Evolutionary conservation across 331 rosid genomes (phyloP).

Genomic region (Rhamnella rubrinervis): DNA sequence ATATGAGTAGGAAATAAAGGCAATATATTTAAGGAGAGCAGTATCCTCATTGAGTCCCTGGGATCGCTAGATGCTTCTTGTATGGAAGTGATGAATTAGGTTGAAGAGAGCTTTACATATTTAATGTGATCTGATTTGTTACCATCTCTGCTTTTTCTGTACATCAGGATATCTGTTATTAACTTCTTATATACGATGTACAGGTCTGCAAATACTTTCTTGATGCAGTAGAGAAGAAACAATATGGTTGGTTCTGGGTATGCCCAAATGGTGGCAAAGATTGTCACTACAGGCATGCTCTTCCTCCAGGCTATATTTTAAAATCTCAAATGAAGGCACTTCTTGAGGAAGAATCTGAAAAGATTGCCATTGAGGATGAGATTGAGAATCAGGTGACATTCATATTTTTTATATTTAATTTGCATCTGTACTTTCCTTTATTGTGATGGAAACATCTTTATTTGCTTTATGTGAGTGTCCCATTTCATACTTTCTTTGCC

Average conservation of each 20-base stretch:
- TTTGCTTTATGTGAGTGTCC: not conserved
- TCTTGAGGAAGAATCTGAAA: conserved; percentile 68
- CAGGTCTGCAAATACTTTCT: conserved; percentile 91
- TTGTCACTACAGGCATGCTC: conserved; percentile 94
- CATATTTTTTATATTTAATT: not conserved
- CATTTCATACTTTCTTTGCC: not conserved
- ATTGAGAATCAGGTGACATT: conserved; percentile 79
- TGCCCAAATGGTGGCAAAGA: conserved; percentile 87
- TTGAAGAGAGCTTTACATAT: not conserved
- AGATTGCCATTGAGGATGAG: conserved; percentile 80
- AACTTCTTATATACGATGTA: conserved; percentile 2
- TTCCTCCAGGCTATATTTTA: conserved; percentile 80
- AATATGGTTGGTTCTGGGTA: conserved; percentile 95
- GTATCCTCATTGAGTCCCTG: not conserved
- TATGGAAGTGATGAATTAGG: not conserved
- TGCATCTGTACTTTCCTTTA: not conserved
- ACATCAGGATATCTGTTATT: not conserved
- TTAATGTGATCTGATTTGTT: not conserved
- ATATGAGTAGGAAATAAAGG: too few relatives aligned
- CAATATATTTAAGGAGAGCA: not conserved
- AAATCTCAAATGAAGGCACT: conserved; percentile 96
- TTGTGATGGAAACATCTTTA: not conserved
- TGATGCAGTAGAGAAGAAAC: conserved; percentile 97
- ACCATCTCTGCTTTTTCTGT: not conserved
- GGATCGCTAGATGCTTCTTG: not conserved